Evolutionary conservation across 768 basidiomycete genomes (phyloP).

Genomic region (Suillus decipiens): DNA sequence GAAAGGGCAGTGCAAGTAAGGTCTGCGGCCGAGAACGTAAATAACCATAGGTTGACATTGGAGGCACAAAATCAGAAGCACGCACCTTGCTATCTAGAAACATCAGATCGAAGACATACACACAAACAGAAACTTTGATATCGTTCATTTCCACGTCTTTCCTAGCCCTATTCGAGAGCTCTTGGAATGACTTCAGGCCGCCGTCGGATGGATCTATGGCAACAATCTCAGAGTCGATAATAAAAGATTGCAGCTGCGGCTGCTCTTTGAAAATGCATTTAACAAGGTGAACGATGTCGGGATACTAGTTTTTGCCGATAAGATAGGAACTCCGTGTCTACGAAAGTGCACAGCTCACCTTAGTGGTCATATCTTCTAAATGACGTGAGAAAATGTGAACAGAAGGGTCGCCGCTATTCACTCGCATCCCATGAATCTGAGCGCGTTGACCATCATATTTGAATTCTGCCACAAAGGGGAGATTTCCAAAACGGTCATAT

Average conservation of each 20-base stretch:
- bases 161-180: constrained; percentile 79
- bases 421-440: constrained; percentile 63
- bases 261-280: constrained; percentile 47
- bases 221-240: constrained; percentile 86
- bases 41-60: constrained; percentile 8
- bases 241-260: constrained; percentile 57
- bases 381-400: constrained; percentile 85
- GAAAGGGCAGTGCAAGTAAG: constrained; percentile 68
- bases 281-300: constrained; percentile 70
- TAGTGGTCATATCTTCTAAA: constrained; percentile 90
- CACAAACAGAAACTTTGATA: constrained; percentile 77
- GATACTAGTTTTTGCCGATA: constrained; percentile 56
- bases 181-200: constrained; percentile 78
- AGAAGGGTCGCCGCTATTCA: constrained; percentile 26
- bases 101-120: constrained; percentile 91
- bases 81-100: constrained; percentile 77
- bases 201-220: constrained; percentile 71
- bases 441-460: constrained; percentile 91
- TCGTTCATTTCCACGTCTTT: constrained; percentile 79
- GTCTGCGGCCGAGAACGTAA: constrained; percentile 42
- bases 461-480: constrained; percentile 82
- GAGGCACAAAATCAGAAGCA: constrained; percentile 6
- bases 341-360: constrained; percentile 44
- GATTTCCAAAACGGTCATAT: constrained; percentile 65
- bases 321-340: constrained; percentile 13